phyloP scores from a whole-genome alignment of 2,329 filamentous ascomycete genomes.

The Blastomyces percursus region DNA sequence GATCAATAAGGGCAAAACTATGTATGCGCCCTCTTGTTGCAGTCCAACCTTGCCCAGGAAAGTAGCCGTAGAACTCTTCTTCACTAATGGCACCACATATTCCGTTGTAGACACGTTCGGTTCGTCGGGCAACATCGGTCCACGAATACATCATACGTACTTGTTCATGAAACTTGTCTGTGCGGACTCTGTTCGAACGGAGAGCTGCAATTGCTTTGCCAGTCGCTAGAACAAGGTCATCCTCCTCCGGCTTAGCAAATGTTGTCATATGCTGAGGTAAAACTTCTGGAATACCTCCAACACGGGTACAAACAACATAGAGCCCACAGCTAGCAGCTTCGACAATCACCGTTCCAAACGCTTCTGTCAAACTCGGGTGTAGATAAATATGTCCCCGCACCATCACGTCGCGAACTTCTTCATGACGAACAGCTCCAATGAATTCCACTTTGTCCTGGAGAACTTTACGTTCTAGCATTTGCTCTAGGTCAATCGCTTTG shows the following conservation, averaged over 20 bases:
- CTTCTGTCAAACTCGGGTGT: slow-evolving; percentile 88
- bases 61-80: slow-evolving; percentile 77
- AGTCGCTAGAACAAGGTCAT: slow-evolving; percentile 83
- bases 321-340: slow-evolving; percentile 92
- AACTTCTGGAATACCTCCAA: slow-evolving; percentile 94
- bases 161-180: slow-evolving; percentile 90
- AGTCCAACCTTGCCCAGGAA: slow-evolving; percentile 57
- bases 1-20: slow-evolving; percentile 86
- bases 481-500: slow-evolving; percentile 94
- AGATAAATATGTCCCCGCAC: slow-evolving; percentile 92
- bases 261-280: slow-evolving; percentile 94
- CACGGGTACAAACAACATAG: slow-evolving; percentile 92
- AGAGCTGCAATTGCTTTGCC: slow-evolving; percentile 79
- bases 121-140: slow-evolving; percentile 88
- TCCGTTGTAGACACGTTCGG: slow-evolving; percentile 88
- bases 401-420: slow-evolving; percentile 97
- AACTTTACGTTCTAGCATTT: slow-evolving; percentile 93
- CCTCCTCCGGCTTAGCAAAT: slow-evolving; percentile 92
- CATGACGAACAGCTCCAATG: slow-evolving; percentile 82
- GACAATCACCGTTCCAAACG: slow-evolving; percentile 95
- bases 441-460: slow-evolving; percentile 89
- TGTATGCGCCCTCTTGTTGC: slow-evolving; percentile 61
- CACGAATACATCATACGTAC: slow-evolving; percentile 98
- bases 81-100: slow-evolving; percentile 79
- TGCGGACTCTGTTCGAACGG: slow-evolving; percentile 74